phyloP scores from a whole-genome alignment of 2,329 filamentous ascomycete species.

The Leptographium flavum region DNA sequence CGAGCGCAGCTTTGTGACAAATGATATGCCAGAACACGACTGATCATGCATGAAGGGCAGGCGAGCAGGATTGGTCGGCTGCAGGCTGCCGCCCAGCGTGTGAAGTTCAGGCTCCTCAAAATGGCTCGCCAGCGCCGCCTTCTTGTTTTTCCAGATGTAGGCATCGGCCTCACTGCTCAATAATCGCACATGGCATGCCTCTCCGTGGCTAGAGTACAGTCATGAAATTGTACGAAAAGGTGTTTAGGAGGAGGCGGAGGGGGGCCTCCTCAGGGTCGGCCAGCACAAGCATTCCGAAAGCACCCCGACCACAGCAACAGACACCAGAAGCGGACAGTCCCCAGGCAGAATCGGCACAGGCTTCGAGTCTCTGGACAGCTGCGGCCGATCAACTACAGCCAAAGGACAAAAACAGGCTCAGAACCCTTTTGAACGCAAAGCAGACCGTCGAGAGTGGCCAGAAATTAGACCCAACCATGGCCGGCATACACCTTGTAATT shows the following conservation, averaged over 20 bases:
- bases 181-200: not conserved
- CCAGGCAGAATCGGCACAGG: not conserved
- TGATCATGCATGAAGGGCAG: not conserved
- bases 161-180: not conserved
- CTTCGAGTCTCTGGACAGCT: not conserved
- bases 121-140: not conserved
- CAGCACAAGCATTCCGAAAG: not conserved
- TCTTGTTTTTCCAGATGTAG: not conserved
- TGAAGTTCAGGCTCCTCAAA: not conserved
- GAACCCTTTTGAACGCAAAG: not conserved
- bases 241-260: not conserved
- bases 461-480: not conserved
- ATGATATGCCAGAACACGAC: not conserved
- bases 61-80: not conserved
- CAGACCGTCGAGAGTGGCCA: not conserved
- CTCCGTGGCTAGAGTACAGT: not conserved
- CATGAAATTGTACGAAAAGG: not conserved
- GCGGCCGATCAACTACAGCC: not conserved
- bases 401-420: not conserved
- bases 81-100: not conserved
- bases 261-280: not conserved
- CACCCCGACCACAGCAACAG: not conserved
- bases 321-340: not conserved
- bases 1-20: not conserved
- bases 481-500: not conserved